These are phyloP conservation scores for Sanghuangporus sanghuang DNA, from an alignment of 1,284 basidiomycete genomes.

Conservation along the genomic window DNA sequence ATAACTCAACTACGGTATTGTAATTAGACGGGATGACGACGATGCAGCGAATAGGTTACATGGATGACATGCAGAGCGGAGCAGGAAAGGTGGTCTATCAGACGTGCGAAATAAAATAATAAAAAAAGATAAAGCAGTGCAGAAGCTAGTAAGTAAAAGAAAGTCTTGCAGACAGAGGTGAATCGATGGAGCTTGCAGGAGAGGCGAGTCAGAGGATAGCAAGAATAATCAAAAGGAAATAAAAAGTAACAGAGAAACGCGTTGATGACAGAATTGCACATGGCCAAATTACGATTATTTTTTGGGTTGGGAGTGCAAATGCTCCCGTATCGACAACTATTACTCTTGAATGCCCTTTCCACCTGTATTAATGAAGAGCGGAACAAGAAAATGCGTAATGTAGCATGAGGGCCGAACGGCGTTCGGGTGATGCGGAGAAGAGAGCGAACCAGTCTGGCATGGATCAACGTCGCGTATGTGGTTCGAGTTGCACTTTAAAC, in stretches of 20 bases:
- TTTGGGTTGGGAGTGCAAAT: not conserved
- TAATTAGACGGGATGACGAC: slow-evolving; percentile 5
- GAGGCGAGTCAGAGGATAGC: slow-evolving; percentile 20
- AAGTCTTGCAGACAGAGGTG: slow-evolving; percentile 17
- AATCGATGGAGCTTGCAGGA: slow-evolving; percentile 9
- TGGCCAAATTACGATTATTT: slow-evolving; percentile 6
- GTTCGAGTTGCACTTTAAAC: slow-evolving; percentile 48
- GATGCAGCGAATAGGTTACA: slow-evolving; percentile 8
- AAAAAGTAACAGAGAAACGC: slow-evolving; percentile 24
- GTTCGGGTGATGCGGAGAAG: not conserved
- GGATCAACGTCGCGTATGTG: slow-evolving; percentile 1
- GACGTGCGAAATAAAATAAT: not conserved
- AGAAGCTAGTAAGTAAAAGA: slow-evolving; percentile 20
- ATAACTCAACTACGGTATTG: slow-evolving; percentile 1
- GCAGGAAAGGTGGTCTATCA: not conserved
- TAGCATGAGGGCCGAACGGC: not conserved
- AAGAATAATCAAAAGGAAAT: slow-evolving; percentile 26
- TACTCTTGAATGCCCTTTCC: not conserved
- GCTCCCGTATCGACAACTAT: not conserved
- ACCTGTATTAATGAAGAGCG: not conserved
- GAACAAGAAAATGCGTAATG: not conserved
- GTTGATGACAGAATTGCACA: slow-evolving; percentile 14
- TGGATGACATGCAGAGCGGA: not conserved
- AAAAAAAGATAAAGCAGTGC: not conserved
- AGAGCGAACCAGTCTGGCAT: not conserved